phyloP scores from a whole-genome alignment of 2,329 filamentous ascomycete genomes.

The Aspergillus floridensis region DNA sequence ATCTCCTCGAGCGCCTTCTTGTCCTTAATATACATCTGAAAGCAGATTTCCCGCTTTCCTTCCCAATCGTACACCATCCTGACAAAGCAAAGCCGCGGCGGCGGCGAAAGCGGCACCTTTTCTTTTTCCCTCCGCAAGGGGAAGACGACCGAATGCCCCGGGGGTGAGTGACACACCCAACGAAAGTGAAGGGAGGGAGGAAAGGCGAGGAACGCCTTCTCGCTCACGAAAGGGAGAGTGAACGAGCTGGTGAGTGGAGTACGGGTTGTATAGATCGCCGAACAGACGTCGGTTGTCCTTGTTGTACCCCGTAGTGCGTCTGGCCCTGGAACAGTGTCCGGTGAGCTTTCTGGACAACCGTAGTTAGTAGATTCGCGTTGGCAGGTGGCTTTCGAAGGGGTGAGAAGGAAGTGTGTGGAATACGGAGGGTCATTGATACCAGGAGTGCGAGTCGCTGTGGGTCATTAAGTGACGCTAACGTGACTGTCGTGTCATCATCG shows the following conservation, averaged over 20 bases:
- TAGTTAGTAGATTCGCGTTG: slow-evolving; percentile 2
- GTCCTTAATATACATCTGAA: slow-evolving; percentile 73
- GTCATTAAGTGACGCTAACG: background rate
- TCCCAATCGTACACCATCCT: slow-evolving; percentile 63
- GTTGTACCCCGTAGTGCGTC: slow-evolving; percentile 33
- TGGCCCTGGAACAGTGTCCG: background rate
- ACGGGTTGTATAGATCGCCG: slow-evolving; percentile 7
- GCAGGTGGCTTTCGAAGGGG: background rate
- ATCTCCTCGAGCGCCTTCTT: slow-evolving; percentile 71
- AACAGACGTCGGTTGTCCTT: slow-evolving; percentile 34
- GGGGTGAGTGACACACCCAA: slow-evolving; percentile 9
- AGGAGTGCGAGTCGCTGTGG: background rate
- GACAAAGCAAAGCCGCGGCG: slow-evolving; percentile 1
- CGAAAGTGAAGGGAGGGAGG: background rate
- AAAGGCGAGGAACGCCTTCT: background rate
- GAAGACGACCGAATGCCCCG: slow-evolving; percentile 18
- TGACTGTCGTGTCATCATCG: background rate
- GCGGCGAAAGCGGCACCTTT: background rate
- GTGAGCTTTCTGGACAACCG: slow-evolving; percentile 4
- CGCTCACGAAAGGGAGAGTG: background rate
- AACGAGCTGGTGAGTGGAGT: slow-evolving; percentile 16
- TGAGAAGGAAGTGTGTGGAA: too few relatives aligned
- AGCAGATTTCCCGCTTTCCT: slow-evolving; percentile 63
- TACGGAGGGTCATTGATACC: background rate
- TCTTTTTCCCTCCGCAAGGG: too few relatives aligned